A percentile compares a stretch with the other conserved stretches of the same genome.
phyloP scores from a whole-genome alignment of 2,329 filamentous ascomycete genomes.

The Cytospora piceae region DNA sequence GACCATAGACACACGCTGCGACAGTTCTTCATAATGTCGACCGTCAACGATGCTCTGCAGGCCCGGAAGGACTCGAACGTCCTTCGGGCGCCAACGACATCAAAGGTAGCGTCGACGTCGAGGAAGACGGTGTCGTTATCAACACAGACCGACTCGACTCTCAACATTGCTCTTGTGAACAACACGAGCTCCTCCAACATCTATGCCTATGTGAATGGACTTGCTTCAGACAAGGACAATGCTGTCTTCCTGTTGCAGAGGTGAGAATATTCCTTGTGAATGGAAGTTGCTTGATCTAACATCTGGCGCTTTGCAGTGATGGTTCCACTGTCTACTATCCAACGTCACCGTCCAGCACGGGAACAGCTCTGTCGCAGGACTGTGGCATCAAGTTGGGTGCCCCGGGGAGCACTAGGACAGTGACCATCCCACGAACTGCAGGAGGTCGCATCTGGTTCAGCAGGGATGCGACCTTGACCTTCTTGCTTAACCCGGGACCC shows the following conservation, averaged over 20 bases:
- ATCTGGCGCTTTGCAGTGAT: conserved; percentile 45
- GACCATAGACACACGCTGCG: neutral
- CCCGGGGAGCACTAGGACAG: conserved; percentile 60
- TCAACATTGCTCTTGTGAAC: conserved; percentile 68
- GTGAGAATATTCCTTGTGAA: conserved; percentile 5
- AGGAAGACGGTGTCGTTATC: conserved; percentile 3
- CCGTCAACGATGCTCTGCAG: conserved; percentile 35
- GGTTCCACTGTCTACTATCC: conserved; percentile 70
- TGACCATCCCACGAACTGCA: conserved; percentile 71
- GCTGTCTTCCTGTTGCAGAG: conserved; percentile 64
- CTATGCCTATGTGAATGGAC: conserved; percentile 74
- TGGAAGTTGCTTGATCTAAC: neutral
- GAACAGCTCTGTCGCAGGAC: conserved; percentile 57
- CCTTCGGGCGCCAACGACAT: conserved; percentile 34
- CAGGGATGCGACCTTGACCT: conserved; percentile 62
- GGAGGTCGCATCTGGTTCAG: conserved; percentile 76
- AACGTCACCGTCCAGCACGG: conserved; percentile 54
- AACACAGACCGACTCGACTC: conserved; percentile 40
- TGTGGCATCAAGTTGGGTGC: conserved; percentile 67
- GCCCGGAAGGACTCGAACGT: conserved; percentile 35
- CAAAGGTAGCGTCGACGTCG: neutral
- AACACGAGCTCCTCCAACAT: conserved; percentile 62
- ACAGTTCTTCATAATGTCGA: conserved; percentile 34
- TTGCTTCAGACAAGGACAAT: conserved; percentile 62
- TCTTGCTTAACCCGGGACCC: conserved; percentile 69